Evolutionary conservation across 495 filamentous ascomycete genomes (phyloP).

Genomic region (Xylaria curta): DNA sequence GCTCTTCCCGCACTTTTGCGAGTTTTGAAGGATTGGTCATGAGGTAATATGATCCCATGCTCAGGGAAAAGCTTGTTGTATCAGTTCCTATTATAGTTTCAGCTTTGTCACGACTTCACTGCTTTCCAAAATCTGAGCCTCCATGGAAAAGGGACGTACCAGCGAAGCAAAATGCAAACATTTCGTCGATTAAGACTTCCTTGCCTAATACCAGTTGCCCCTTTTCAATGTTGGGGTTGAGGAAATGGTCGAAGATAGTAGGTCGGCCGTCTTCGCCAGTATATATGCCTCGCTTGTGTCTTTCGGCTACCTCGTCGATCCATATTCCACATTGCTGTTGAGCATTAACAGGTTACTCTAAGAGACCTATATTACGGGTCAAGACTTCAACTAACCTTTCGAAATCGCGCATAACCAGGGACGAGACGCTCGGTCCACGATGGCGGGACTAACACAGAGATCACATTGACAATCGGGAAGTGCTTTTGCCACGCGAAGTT

Average conservation of each 20-base stretch:
- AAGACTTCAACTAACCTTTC: slow-evolving; percentile 2
- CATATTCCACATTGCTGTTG: slow-evolving; percentile 1
- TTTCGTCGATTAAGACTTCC: slow-evolving; percentile 12
- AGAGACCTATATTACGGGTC: neutral
- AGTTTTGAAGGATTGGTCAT: slow-evolving; percentile 9
- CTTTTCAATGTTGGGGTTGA: slow-evolving; percentile 8
- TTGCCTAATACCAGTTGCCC: neutral
- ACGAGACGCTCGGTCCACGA: neutral
- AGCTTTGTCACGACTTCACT: neutral
- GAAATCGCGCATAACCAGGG: slow-evolving; percentile 12
- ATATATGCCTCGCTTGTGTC: slow-evolving; percentile 9
- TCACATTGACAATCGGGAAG: neutral
- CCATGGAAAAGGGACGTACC: neutral
- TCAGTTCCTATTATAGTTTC: neutral
- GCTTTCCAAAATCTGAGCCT: neutral
- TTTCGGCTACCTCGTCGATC: slow-evolving; percentile 5
- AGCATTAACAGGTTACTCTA: neutral
- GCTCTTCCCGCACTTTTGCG: slow-evolving; percentile 6
- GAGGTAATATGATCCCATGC: slow-evolving; percentile 15
- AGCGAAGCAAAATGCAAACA: slow-evolving; percentile 21
- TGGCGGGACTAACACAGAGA: neutral
- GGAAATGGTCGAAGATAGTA: slow-evolving; percentile 11
- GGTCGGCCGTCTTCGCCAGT: neutral
- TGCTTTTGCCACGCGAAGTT: slow-evolving; percentile 16
- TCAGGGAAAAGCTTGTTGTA: slow-evolving; percentile 10